Evolutionary conservation across 2,329 filamentous ascomycete species (phyloP).

Genomic region (Penicillium occitanis): DNA sequence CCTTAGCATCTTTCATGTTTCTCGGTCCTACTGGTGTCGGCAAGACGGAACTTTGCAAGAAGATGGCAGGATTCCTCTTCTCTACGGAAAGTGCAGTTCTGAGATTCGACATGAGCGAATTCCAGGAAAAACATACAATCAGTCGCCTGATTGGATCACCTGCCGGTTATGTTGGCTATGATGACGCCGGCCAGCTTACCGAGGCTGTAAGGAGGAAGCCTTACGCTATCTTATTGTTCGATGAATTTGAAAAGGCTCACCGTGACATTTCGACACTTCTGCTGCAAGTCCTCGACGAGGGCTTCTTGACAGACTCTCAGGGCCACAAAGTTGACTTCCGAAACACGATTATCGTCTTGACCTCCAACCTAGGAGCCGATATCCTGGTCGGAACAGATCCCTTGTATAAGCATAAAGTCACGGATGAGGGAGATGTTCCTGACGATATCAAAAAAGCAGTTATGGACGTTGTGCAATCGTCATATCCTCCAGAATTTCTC

Average conservation of each 20-base stretch:
- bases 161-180: slow-evolving; percentile 93
- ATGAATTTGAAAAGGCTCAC: slow-evolving; percentile 97
- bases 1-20: slow-evolving; percentile 95
- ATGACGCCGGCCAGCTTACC: slow-evolving; percentile 92
- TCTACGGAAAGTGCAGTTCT: slow-evolving; percentile 88
- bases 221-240: slow-evolving; percentile 90
- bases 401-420: slow-evolving; percentile 58
- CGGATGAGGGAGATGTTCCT: slow-evolving; percentile 66
- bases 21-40: slow-evolving; percentile 93
- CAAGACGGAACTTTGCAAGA: slow-evolving; percentile 97
- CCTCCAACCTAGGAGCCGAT: slow-evolving; percentile 89
- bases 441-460: slow-evolving; percentile 73
- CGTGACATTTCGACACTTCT: slow-evolving; percentile 89
- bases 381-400: slow-evolving; percentile 78
- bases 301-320: slow-evolving; percentile 91
- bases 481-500: slow-evolving; percentile 88
- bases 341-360: slow-evolving; percentile 94
- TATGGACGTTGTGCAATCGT: slow-evolving; percentile 76
- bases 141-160: slow-evolving; percentile 89
- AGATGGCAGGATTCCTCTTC: slow-evolving; percentile 89
- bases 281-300: slow-evolving; percentile 92
- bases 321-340: slow-evolving; percentile 96
- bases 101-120: slow-evolving; percentile 96
- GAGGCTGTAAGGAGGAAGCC: slow-evolving; percentile 94
- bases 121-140: slow-evolving; percentile 95